Base-by-base conservation (phyloP, 1,284 basidiomycete genomes). In the Ustilago xerochloae region DNA sequence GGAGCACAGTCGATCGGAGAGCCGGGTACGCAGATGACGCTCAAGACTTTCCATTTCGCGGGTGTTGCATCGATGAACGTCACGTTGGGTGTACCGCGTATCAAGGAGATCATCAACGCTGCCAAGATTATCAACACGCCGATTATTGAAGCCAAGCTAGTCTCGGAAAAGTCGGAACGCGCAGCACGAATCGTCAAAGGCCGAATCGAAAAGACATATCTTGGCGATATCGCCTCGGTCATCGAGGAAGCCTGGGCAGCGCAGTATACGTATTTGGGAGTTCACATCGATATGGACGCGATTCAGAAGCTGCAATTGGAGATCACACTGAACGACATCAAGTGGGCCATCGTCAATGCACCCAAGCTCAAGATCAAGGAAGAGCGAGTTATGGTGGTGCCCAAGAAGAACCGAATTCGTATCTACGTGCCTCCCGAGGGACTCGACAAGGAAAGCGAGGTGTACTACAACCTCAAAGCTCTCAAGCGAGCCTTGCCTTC, bases 51-150 rank as follows among this genome's bases (percentile, higher is more conserved):
- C 90, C 97, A 99, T 88, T 99, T 99, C 86, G 97, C 97, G 81
- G 97, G 97, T 88, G 95, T 99, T 73, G 97, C 97, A 12, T 97
- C 95, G 33, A 99, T 99, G 97, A 99, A 98, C 87, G 94, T 99
- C 77, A 99, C 97, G 1, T 90, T 99, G 39, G 97, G 97, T 88
- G 97, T 99, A 12, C 97, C 97, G 22, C 95, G 97, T 85, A 99
- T 99, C 87, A 99, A 99, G 86, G 97, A 99, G 86, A 99, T 99
- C 80, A 99, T 99, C 88, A 99, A 99, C 79, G 97, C 95, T 3
- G 93, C 96, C 39, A 99, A 98, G 86, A 86, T 88, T 46, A 99
- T 99, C 86, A 96, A 93, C 80, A 99, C 97, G 3, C 97, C 97
- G 1, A 98, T 99, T 84, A 99, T 99, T 84, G 95, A 94, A 64